Evolutionary conservation across 345 rosid species (phyloP), one percentile per base, ranked within the genome.

Genomic region (Gynandropsis gynandra): DNA sequence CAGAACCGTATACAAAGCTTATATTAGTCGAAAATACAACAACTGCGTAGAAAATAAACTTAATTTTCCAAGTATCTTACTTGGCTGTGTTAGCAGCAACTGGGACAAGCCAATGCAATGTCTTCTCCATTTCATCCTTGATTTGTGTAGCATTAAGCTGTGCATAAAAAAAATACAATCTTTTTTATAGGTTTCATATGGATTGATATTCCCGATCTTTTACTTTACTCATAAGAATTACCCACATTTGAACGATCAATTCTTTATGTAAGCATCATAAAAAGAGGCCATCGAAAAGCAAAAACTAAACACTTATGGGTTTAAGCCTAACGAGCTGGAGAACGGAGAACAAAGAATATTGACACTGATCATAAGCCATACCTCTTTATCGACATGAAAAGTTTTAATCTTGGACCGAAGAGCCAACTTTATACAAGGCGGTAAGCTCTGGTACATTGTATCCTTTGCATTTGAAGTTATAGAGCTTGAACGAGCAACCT

Each of bases 31-130:
- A 27, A 47, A 56, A 14, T 42, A 17, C 4, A 4, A 47, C 0
- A 27, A 36, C 11, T 19, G 5, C 32, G 24, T 16, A 42, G 40
- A 6, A 6, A n/a, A 18, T 12, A 34, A 37, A 49, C 37, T 49
- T 20, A 2, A 34, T 42, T 37, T 47, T 2, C 42, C 53, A 37
- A 39, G 31, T 44, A 36, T 41, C 47, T 67, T 82, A 92, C 98
- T 85, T 92, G 68, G 95, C 78, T 29, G 98, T 92, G 73, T 85
- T 85, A 45, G 79, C 59, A 19, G 98, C 95, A 56, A 92, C 66
- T 10, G 94, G 98, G 65, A 85, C 95, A 61, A 92, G 97, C 98
- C 98, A 92, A 58, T 72, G 88, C 70, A 87, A 63, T n/a, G 90
- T 87, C 72, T 85, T 82, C 81, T 85, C 97, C 95, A 92, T 92